phyloP scores from a whole-genome alignment of 805 yeast species.

The Schwanniomyces polymorphus region DNA sequence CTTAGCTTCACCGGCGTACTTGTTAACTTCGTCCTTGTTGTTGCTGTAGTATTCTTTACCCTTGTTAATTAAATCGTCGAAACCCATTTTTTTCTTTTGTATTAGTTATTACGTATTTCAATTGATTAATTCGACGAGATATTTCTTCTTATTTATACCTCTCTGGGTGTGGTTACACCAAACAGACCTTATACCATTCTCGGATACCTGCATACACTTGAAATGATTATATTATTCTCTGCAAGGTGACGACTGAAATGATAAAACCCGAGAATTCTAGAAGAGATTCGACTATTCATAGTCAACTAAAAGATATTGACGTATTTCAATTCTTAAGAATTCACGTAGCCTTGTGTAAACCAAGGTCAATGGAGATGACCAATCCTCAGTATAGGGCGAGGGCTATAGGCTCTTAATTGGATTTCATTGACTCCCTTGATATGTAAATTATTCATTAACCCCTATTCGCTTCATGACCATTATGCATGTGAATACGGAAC shows the following conservation, averaged over 20 bases:
- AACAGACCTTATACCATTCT: background rate
- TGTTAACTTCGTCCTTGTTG: conserved; percentile 23
- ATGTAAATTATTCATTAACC: no score
- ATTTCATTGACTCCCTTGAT: no score
- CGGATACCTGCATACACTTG: background rate
- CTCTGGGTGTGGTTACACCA: background rate
- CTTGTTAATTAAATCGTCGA: conserved; percentile 31
- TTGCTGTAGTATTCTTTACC: conserved; percentile 27
- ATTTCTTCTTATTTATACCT: background rate
- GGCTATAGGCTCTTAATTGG: no score
- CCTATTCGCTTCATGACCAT: no score
- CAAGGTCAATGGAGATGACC: no score
- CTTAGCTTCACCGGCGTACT: conserved; percentile 31
- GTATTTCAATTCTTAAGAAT: no score
- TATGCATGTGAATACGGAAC: no score
- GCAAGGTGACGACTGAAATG: background rate
- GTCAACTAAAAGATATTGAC: no score
- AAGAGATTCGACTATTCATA: background rate
- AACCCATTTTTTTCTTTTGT: conserved; percentile 20
- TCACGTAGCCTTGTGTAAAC: no score
- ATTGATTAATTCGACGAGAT: background rate
- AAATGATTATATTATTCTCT: background rate
- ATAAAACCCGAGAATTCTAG: background rate
- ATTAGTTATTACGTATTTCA: background rate
- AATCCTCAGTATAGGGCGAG: no score